Conservation (phyloP, 371 early-diverging fungal species). For the Ordospora colligata region DNA sequence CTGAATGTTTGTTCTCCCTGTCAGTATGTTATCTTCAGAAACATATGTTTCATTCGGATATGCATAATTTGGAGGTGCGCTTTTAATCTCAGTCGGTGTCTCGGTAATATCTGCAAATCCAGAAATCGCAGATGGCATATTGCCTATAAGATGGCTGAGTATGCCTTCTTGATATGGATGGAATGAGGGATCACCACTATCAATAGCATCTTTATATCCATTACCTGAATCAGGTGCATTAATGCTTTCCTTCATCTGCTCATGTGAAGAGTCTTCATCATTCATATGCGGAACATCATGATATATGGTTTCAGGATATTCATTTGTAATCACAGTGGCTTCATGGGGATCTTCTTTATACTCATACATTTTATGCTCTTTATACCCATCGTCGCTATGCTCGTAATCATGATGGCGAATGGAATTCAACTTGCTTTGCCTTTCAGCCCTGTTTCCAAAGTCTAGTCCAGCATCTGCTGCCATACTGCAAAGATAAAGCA, state of each 20-base stretch:
- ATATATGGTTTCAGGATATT: too few relatives aligned
- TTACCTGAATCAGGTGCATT: too few relatives aligned
- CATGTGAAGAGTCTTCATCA: too few relatives aligned
- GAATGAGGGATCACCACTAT: not conserved
- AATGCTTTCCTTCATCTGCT: too few relatives aligned
- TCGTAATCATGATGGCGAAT: not conserved
- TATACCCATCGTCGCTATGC: not conserved
- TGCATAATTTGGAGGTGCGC: not conserved
- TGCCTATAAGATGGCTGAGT: too few relatives aligned
- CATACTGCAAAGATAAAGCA: conserved; percentile 4
- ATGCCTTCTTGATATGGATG: too few relatives aligned
- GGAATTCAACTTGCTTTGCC: not conserved
- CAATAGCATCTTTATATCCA: not conserved
- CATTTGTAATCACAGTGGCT: too few relatives aligned
- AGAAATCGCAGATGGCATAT: too few relatives aligned
- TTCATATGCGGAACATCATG: too few relatives aligned
- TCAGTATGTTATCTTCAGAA: not conserved
- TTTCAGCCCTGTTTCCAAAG: conserved; percentile 6
- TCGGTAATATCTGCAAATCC: not conserved
- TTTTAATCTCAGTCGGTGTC: not conserved
- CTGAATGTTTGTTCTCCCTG: not conserved
- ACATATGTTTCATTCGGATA: not conserved
- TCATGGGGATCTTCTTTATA: too few relatives aligned
- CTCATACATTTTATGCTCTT: not conserved
- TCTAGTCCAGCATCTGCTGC: not conserved